These are phyloP conservation scores for Spathaspora girioi DNA, from an alignment of 805 yeast species.

Conservation along the genomic window DNA sequence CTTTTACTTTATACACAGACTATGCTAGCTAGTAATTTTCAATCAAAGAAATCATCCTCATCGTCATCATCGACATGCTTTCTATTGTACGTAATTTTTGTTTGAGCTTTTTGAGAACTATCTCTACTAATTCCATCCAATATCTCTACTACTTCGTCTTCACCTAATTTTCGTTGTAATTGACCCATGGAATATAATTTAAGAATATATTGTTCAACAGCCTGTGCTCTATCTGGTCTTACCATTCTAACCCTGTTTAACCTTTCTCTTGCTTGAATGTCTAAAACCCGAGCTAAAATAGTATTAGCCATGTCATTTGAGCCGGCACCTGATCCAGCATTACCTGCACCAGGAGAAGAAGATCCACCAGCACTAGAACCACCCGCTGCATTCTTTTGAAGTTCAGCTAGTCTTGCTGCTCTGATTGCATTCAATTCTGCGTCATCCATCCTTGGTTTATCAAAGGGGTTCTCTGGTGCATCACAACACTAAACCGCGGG, in stretches of 20 bases:
- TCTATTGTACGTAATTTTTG: constrained; percentile 62
- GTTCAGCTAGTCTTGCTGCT: constrained; percentile 85
- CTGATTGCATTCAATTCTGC: constrained; percentile 85
- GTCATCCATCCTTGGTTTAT: constrained; percentile 70
- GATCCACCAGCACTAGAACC: constrained; percentile 28
- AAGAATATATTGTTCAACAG: constrained; percentile 78
- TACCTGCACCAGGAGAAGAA: neutral
- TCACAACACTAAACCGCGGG: too few species aligned
- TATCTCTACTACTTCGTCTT: constrained; percentile 77
- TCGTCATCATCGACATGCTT: constrained; percentile 35
- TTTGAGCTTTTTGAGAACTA: constrained; percentile 51
- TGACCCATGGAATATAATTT: constrained; percentile 76
- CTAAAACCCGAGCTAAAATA: constrained; percentile 64
- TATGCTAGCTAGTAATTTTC: neutral
- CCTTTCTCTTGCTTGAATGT: constrained; percentile 83
- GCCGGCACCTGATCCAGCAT: neutral
- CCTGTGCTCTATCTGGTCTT: constrained; percentile 84
- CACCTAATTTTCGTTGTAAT: constrained; percentile 67
- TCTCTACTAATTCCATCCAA: constrained; percentile 79
- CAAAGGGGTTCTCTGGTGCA: too few species aligned
- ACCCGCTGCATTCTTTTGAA: constrained; percentile 54
- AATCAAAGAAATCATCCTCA: constrained; percentile 19
- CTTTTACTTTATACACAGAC: too few species aligned
- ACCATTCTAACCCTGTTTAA: constrained; percentile 83
- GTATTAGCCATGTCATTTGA: constrained; percentile 9